Evolutionary conservation across 257 asterid species (phyloP), one percentile per base, ranked within the genome.

Genomic region (Catharanthus roseus): DNA sequence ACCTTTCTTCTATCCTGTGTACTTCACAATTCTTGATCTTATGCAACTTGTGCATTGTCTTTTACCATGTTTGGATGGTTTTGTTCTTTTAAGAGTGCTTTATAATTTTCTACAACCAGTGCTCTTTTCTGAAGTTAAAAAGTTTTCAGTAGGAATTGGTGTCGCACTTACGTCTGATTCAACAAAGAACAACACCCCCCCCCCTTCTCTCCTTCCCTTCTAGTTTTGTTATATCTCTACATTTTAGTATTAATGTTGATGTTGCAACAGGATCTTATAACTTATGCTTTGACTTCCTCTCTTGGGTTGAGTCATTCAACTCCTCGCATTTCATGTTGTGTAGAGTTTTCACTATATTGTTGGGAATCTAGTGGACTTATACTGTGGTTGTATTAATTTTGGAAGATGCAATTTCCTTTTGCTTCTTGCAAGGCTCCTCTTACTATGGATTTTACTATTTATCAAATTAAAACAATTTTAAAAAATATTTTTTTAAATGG

Each of bases 401-500:
- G 23, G 10, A 12, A 21, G 26, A 53, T 36, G 33, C 1, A 41
- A 8, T 41, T 65, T 21, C 9, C 42, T 24, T 38, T 26, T 26
- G 53, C 70, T 24, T 65, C 24, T 47, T 33, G 44, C 36, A 60
- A 33, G 21, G 23, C 24, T 33, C 26, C 66, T 60, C 4, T 36
- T 0, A 2, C 23, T 4, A 23, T 68, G 11, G 49, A 3, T 58
- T 29, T 28, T 13, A 15, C 41, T 4, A 13, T 60, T 28, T 29
- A 13, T 29, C 49, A 61, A 65, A 34, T 65, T 67, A 31, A 50
- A 72, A 63, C 54, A 62, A 61, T 60, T 24, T 65, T 67, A 31
- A 50, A 72, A 63, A 45, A 62, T 57, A 63, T 26, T 54, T 66
- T 41, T 45, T 44, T 47, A 12, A 21, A 23, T 4, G 44, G 60